A percentile compares a stretch with the other conserved stretches of the same genome.
These are phyloP conservation scores for Candida suzukii DNA, from an alignment of 805 yeast genomes.

Conservation along the genomic window DNA sequence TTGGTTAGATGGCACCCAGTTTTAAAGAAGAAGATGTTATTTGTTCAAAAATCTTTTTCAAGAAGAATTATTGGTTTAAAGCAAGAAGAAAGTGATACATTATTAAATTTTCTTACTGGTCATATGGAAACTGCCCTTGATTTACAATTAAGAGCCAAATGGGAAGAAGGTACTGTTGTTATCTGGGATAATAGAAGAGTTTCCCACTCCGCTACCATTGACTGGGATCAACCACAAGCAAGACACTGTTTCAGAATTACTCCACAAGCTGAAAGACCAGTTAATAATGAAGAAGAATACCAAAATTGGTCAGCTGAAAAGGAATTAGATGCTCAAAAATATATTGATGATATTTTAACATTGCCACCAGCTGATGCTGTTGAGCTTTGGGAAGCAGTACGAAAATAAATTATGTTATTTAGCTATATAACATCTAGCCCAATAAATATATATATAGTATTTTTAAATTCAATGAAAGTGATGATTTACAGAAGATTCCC, in stretches of 20 bases:
- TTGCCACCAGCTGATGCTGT: conserved; percentile 8
- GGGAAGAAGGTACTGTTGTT: conserved; percentile 67
- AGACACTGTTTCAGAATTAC: conserved; percentile 74
- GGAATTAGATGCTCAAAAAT: conserved; percentile 12
- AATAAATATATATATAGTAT: no score
- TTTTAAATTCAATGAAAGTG: no score
- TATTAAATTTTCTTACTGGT: conserved; percentile 49
- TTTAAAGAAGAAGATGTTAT: conserved; percentile 52
- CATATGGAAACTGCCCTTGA: conserved; percentile 49
- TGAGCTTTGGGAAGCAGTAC: not conserved
- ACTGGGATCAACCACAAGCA: conserved; percentile 59
- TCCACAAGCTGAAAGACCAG: conserved; percentile 66
- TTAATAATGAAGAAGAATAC: conserved; percentile 23
- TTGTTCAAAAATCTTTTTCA: conserved; percentile 53
- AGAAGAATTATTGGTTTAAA: conserved; percentile 66
- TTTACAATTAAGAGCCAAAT: conserved; percentile 60
- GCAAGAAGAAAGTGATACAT: conserved; percentile 58
- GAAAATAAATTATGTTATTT: not conserved
- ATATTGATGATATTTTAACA: conserved; percentile 9
- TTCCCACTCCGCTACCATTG: conserved; percentile 61
- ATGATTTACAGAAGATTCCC: no score
- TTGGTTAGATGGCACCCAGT: conserved; percentile 70
- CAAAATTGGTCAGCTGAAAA: conserved; percentile 24
- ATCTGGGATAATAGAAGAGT: conserved; percentile 77
- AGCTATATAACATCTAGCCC: no score